phyloP scores from a whole-genome alignment of 2,329 filamentous ascomycete species.

The Thermothelomyces thermophilus region DNA sequence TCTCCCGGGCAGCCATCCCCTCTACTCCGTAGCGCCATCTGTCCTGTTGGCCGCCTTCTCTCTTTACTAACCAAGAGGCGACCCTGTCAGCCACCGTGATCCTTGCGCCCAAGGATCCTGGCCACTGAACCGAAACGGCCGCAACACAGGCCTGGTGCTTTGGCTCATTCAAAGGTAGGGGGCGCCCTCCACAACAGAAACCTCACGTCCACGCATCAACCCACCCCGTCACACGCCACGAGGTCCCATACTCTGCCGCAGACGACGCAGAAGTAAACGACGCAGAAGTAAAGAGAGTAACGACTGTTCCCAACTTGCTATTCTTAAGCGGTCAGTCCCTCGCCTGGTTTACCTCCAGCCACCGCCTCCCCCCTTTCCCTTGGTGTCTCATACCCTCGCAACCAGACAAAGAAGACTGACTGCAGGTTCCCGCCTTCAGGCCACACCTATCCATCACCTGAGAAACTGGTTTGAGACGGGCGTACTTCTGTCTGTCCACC shows the following conservation, averaged over 20 bases:
- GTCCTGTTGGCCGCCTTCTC: neutral
- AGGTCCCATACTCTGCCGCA: neutral
- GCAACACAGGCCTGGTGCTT: slow-evolving; percentile 3
- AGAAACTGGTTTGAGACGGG: slow-evolving; percentile 23
- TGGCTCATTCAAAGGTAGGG: slow-evolving; percentile 21
- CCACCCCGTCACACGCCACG: neutral
- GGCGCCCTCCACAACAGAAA: slow-evolving; percentile 21
- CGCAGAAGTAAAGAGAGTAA: neutral
- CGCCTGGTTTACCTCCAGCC: too few relatives aligned
- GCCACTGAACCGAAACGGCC: slow-evolving; percentile 11
- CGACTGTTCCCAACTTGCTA: slow-evolving; percentile 10
- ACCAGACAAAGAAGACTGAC: slow-evolving; percentile 30
- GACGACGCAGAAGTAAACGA: neutral
- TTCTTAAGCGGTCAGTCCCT: slow-evolving; percentile 24
- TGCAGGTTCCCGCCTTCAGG: slow-evolving; percentile 23
- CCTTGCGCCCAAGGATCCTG: slow-evolving; percentile 26
- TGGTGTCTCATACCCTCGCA: slow-evolving; percentile 30
- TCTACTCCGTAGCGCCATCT: neutral
- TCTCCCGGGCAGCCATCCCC: neutral
- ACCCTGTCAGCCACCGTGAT: slow-evolving; percentile 15
- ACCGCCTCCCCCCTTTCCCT: slow-evolving; percentile 15
- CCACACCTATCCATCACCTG: slow-evolving; percentile 19
- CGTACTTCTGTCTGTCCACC: slow-evolving; percentile 18
- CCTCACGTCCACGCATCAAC: neutral
- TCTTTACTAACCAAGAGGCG: neutral